These are phyloP conservation scores for Trichocladium antarcticum DNA, from an alignment of 495 filamentous ascomycete species.

Conservation along the genomic window DNA sequence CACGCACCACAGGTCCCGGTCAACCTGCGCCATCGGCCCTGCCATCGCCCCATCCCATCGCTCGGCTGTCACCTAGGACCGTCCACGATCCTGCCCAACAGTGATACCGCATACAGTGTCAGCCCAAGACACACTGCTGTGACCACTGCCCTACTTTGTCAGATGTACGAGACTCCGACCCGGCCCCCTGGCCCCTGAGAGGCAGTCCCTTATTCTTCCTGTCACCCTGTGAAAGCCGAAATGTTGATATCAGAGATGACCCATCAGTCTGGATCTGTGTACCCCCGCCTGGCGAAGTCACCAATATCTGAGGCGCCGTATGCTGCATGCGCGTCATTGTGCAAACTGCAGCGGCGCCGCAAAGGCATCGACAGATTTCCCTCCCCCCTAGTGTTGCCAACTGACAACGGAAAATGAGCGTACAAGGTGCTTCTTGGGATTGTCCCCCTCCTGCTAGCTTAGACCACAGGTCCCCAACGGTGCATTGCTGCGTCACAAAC, in stretches of 20 bases:
- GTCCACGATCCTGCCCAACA: conserved; percentile 3
- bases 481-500: no score
- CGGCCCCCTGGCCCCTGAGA: not conserved
- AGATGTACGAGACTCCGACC: not conserved
- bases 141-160: not conserved
- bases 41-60: not conserved
- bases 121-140: not conserved
- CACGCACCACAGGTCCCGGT: not conserved
- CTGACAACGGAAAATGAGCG: no score
- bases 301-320: no score
- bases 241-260: not conserved
- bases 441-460: no score
- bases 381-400: no score
- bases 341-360: no score
- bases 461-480: no score
- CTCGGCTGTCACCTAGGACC: not conserved
- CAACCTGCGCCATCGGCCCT: not conserved
- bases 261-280: no score
- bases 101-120: not conserved
- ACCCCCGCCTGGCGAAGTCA: no score
- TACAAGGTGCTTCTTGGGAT: no score
- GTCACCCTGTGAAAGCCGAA: not conserved
- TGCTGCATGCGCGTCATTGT: no score
- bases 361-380: no score
- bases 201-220: not conserved